Base-by-base conservation (phyloP, 257 asterid species). In the Primulina eburnea region DNA sequence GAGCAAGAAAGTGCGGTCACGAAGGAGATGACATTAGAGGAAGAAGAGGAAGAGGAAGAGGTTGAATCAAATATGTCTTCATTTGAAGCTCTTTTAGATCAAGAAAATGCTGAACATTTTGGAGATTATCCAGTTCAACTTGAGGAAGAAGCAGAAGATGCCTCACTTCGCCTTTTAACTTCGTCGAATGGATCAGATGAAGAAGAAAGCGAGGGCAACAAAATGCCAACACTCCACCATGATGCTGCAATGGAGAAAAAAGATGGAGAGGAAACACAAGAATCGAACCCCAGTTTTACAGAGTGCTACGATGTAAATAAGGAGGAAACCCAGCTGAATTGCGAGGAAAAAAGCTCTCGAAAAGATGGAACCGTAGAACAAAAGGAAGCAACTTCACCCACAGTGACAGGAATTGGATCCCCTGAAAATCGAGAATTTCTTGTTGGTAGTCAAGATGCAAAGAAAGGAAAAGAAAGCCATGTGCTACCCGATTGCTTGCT, bases 401-500 rank as follows among this genome's bases (percentile, higher is more conserved):
- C 24, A 21, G 24, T 21, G 24, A 21, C 24, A 21, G 24, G 24
- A 21, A 21, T 21, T 21, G 24, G 24, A 0, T 0, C 24, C 24
- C 24, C 24, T 21, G 24, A 21, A 21, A 21, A 21, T 21, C 24
- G 24, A 21, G 24, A 21, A 21, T 21, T 21, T 21, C 24, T 21
- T 21, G 24, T 21, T 21, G 24, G 24, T 21, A 21, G 24, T 21
- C 24, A 21, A 21, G 24, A 21, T 21, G 24, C 24, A 21, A 21
- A 21, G 24, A 21, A 21, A 10, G 81, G 65, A 18, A 65, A 59
- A 20, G 79, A 68, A 56, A 76, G 64, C 65, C 63, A 74, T 43
- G 85, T 70, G 52, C 68, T 93, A 75, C 96, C 99, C 0, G 96
- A 91, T 5, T 91, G 99, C 79, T 78, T 94, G 83, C 72, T 91